A percentile compares a stretch with the other conserved stretches of the same genome.
These are phyloP conservation scores for Osmanthus fragrans DNA, from an alignment of 257 asterid genomes.

Conservation along the genomic window DNA sequence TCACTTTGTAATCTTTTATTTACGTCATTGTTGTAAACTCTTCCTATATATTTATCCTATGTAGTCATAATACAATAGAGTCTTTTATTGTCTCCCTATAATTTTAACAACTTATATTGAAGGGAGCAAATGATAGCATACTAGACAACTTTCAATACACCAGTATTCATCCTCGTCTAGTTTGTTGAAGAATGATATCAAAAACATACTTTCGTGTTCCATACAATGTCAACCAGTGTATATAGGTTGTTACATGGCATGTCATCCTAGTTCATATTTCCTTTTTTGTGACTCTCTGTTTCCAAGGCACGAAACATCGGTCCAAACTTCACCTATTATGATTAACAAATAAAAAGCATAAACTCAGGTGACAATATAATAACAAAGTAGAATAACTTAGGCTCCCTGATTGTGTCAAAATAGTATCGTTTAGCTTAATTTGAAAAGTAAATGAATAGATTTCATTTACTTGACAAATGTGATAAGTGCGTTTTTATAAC, in stretches of 20 bases:
- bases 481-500: too few relatives aligned
- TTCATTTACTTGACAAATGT: not conserved
- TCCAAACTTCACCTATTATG: not conserved
- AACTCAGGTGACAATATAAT: not conserved
- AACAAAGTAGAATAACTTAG: constrained; percentile 9
- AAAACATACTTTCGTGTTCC: not conserved
- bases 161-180: not conserved
- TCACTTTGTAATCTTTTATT: too few relatives aligned
- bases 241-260: not conserved
- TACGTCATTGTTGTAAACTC: too few relatives aligned
- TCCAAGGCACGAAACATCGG: not conserved
- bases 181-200: not conserved
- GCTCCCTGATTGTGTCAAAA: not conserved
- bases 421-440: not conserved
- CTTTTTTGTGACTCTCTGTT: not conserved
- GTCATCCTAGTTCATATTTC: not conserved
- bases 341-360: not conserved
- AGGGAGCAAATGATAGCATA: not conserved
- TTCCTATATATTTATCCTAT: too few relatives aligned
- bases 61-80: too few relatives aligned
- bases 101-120: not conserved
- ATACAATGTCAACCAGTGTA: not conserved
- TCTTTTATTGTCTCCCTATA: too few relatives aligned
- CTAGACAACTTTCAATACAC: not conserved
- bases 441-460: not conserved